Base-by-base conservation (phyloP, 805 yeast species). In the Metschnikowia vanudenii region DNA sequence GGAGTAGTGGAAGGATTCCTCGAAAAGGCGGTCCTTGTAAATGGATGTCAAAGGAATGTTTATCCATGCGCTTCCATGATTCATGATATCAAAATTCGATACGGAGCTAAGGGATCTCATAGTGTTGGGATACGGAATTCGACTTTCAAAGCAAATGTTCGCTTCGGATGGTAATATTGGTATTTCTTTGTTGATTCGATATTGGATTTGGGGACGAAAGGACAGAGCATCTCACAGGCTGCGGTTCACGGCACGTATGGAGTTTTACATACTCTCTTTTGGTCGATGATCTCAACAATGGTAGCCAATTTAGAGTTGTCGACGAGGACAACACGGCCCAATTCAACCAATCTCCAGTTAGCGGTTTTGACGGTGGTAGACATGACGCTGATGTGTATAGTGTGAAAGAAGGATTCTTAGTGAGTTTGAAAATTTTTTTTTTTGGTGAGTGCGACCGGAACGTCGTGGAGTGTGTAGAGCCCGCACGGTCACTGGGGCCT, bases 291-390 rank as follows among this genome's bases (percentile, higher is more conserved):
- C 83, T 94, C 99, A 70, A 91, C 98, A 69, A 94, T 85, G 73
- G 96, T 80, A 68, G 98, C 99, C 72, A 94, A 84, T 78, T 89
- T 88, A 76, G 85, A 81, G 85, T 82, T 81, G 73, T 70, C 61
- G 73, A 92, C 73, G 71, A 92, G 85, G 75, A 91, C 96, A 73
- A 94, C 88, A 82, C 99, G 96, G 76, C 99, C 99, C 73, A 91
- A 88, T 84, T 92, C 97, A 75, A 94, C 99, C 72, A 82, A 84
- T 88, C 97, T 89, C 98, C 98, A 94, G 92, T 88, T 88, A 75
- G 96, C 81, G 74, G 96, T 88, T 81, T 88, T 86, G 76, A 94
- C 94, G 73, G 86, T 76, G 72, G 89, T 50, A 53, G 58, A 54
- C 58, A 54, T 54, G 46, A 45, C 52, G 55, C 51, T 52, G 43